A percentile compares a stretch with the other conserved stretches of the same genome.
phyloP scores from a whole-genome alignment of 176 grass and related monocot genomes.

The Carex kokanica region DNA sequence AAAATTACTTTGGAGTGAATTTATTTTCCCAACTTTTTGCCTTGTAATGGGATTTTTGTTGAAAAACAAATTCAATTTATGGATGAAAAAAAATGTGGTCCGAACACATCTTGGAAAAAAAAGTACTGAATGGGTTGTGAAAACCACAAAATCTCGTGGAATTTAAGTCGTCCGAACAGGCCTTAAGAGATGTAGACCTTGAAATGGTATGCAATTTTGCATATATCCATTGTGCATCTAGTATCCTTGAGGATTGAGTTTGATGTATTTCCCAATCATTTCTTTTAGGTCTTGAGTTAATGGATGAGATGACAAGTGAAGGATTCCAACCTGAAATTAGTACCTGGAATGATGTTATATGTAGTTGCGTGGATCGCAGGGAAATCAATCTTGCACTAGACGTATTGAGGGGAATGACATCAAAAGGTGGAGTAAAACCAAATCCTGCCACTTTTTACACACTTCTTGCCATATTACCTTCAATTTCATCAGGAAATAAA shows the following conservation, averaged over 20 bases:
- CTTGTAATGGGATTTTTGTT: no score
- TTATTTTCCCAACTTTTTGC: no score
- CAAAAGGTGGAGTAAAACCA: constrained; percentile 14
- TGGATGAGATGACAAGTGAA: constrained; percentile 33
- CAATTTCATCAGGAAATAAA: constrained; percentile 21
- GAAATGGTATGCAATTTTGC: background rate
- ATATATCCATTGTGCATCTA: background rate
- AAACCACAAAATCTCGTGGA: no score
- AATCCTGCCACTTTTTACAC: constrained; percentile 52
- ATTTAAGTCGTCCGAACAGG: no score
- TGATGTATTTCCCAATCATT: background rate
- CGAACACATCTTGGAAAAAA: no score
- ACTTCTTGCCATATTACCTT: constrained; percentile 37
- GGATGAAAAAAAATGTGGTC: no score
- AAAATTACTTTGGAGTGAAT: no score
- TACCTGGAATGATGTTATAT: constrained; percentile 49
- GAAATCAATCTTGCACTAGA: constrained; percentile 32
- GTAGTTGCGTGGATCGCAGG: constrained; percentile 34
- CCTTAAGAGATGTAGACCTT: background rate
- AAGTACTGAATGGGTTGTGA: no score
- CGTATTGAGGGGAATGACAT: constrained; percentile 40
- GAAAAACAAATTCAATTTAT: no score
- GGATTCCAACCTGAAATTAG: constrained; percentile 28
- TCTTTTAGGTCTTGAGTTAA: constrained; percentile 31
- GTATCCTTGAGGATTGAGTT: background rate